Base-by-base conservation (phyloP, 2,329 filamentous ascomycete genomes). In the Alternaria incomplexa region DNA sequence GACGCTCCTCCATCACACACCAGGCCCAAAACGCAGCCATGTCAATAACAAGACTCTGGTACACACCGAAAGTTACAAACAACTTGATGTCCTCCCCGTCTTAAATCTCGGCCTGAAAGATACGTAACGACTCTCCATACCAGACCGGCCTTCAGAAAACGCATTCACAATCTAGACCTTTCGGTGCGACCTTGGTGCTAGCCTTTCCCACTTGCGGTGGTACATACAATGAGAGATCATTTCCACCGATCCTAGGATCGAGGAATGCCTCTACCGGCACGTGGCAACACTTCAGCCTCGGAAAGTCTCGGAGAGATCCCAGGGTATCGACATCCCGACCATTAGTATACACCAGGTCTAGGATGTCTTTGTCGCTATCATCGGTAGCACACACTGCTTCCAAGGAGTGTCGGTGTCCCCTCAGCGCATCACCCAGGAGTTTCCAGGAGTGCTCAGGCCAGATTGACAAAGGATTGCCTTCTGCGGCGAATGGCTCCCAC, bases 401-500 rank as follows among this genome's bases (percentile, higher is more conserved):
- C 6, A 67, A 46, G 0, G 56, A 56, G 12, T 50, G 9, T 3
- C n/a, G 30, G 15, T 68, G 65, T 17, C 32, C 52, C 5, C 40
- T 47, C 12, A 68, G 23, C 2, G 60, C 63, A 20, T 50, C 28
- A 3, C 63, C 60, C 9, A 68, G 12, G 2, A n/a, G 17, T 10
- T 28, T 17, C 60, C 58, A 63, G 6, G 60, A 63, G 44, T 57
- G 26, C 7, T 57, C 10, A 3, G 58, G 57, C 57, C 61, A 66
- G 11, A 20, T 22, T 12, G 51, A 44, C 9, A 48, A 17, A 20
- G 28, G 46, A 22, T 51, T 52, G 5, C 47, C 9, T 4, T 36
- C 47, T 3, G n/a, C 13, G 3, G 30, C 40, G 6, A 68, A 57
- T 1, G 65, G 65, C 12, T 63, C 54, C 60, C 57, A 66, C 7